phyloP scores from a whole-genome alignment of 2,329 filamentous ascomycete genomes.

The Hymenotorrendiella dingleyae region DNA sequence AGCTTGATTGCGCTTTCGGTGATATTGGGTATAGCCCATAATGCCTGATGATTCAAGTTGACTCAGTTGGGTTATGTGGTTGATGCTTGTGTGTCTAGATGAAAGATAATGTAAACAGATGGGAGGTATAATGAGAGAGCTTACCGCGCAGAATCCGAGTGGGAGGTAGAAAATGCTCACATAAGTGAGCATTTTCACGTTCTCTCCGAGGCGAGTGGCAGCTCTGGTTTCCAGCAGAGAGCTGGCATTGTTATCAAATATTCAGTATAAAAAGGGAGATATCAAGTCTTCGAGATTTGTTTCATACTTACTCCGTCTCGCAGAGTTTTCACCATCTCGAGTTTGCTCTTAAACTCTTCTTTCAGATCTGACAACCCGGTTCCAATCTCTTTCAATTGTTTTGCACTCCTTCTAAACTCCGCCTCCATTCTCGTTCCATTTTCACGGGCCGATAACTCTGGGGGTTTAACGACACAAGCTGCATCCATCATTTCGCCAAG shows the following conservation, averaged over 20 bases:
- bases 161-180: slow-evolving; percentile 37
- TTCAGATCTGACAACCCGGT: background rate
- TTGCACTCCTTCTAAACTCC: background rate
- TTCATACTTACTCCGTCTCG: background rate
- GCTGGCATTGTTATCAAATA: slow-evolving; percentile 17
- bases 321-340: background rate
- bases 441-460: background rate
- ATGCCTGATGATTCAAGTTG: background rate
- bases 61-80: background rate
- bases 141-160: slow-evolving; percentile 28
- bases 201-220: slow-evolving; percentile 30
- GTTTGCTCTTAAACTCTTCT: background rate
- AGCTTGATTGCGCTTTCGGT: background rate
- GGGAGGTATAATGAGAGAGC: background rate
- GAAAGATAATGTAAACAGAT: background rate
- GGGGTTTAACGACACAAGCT: background rate
- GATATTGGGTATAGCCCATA: background rate
- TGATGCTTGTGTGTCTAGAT: too few relatives aligned
- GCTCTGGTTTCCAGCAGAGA: slow-evolving; percentile 27
- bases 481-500: background rate
- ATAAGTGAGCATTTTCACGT: slow-evolving; percentile 34
- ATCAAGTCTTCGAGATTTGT: background rate
- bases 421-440: background rate
- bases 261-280: background rate
- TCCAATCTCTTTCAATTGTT: background rate